These are phyloP conservation scores for Colletotrichum salicis DNA, from an alignment of 2,329 filamentous ascomycete species.

Conservation along the genomic window DNA sequence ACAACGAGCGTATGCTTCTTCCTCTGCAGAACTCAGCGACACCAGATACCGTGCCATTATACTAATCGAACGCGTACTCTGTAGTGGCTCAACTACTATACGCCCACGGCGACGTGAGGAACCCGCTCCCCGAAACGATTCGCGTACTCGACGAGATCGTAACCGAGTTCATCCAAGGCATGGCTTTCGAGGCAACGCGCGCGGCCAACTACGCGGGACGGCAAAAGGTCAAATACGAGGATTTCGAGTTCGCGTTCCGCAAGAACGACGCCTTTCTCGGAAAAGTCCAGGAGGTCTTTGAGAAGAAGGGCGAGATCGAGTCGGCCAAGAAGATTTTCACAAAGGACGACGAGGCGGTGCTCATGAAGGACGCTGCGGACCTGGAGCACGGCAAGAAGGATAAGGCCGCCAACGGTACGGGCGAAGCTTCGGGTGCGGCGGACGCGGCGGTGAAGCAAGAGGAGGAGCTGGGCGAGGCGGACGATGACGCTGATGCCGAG, in stretches of 20 bases:
- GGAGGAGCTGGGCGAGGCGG: constrained; percentile 63
- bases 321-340: constrained; percentile 81
- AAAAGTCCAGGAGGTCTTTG: constrained; percentile 87
- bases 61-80: constrained; percentile 1
- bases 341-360: constrained; percentile 72
- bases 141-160: constrained; percentile 93
- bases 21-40: background rate
- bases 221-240: constrained; percentile 97
- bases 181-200: constrained; percentile 88
- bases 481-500: constrained; percentile 57
- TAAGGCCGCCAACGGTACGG: constrained; percentile 40
- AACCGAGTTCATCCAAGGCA: constrained; percentile 95
- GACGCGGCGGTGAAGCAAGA: constrained; percentile 51
- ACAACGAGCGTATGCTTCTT: constrained; percentile 71
- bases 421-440: constrained; percentile 38
- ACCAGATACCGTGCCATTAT: background rate
- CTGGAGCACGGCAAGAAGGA: constrained; percentile 52
- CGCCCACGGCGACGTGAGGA: constrained; percentile 81
- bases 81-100: constrained; percentile 79
- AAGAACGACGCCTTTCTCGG: constrained; percentile 87
- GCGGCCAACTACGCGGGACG: constrained; percentile 87
- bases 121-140: constrained; percentile 85
- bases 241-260: constrained; percentile 94
- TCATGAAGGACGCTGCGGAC: constrained; percentile 63
- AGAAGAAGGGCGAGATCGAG: constrained; percentile 88